Percentiles rank a stretch among this genome's conserved stretches.
Conservation (phyloP, 495 filamentous ascomycete genomes). For the Aspergillus olivimuriae region DNA sequence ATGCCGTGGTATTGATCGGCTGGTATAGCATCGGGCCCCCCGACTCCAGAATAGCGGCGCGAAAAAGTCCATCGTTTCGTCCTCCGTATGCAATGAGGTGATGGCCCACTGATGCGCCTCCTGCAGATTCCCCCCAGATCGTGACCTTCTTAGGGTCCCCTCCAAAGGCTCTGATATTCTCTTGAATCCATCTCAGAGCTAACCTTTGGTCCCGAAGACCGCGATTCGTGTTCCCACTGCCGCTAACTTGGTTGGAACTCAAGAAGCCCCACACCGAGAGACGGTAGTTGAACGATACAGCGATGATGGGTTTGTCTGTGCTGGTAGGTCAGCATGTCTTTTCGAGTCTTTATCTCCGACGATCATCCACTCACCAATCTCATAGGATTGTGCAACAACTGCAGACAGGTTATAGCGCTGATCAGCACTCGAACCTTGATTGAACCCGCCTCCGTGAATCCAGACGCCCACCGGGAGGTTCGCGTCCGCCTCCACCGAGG, state of each 20-base stretch:
- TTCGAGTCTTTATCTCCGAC: no score
- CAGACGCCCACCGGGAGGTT: slow-evolving; percentile 64
- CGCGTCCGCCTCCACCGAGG: slow-evolving; percentile 41
- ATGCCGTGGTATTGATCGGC: slow-evolving; percentile 26
- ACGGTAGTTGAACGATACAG: slow-evolving; percentile 76
- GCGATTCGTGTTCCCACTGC: slow-evolving; percentile 46
- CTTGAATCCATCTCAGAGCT: slow-evolving; percentile 56
- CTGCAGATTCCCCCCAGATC: slow-evolving; percentile 62
- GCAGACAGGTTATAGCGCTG: slow-evolving; percentile 57
- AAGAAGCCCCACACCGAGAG: slow-evolving; percentile 68
- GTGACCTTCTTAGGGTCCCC: slow-evolving; percentile 64
- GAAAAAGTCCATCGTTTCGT: slow-evolving; percentile 46
- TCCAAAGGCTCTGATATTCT: slow-evolving; percentile 57
- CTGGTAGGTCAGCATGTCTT: no score
- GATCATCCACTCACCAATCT: slow-evolving; percentile 56
- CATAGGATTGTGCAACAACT: slow-evolving; percentile 47
- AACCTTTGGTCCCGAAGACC: slow-evolving; percentile 63
- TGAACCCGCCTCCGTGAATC: slow-evolving; percentile 69
- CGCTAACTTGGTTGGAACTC: slow-evolving; percentile 50
- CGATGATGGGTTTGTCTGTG: no score
- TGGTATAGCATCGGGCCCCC: slow-evolving; percentile 34
- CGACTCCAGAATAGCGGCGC: slow-evolving; percentile 53
- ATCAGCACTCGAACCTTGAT: slow-evolving; percentile 53
- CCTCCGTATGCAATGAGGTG: slow-evolving; percentile 58
- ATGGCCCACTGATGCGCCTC: slow-evolving; percentile 56